phyloP scores from a whole-genome alignment of 345 rosid species.

The Raphanus raphanistrum region DNA sequence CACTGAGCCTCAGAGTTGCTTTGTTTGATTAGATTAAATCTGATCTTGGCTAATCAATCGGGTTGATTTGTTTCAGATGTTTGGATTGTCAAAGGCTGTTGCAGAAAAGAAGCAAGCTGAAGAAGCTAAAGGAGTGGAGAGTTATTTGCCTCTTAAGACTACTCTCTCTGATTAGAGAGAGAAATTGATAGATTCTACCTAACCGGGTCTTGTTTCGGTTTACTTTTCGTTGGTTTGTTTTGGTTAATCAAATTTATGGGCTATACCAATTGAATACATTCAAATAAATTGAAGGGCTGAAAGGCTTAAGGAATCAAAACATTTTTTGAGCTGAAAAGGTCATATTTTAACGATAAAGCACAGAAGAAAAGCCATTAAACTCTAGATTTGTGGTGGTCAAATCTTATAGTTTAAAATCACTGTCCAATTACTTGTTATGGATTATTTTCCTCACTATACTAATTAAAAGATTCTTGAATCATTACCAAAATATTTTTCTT shows the following conservation, averaged over 20 bases:
- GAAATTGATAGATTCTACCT: neutral
- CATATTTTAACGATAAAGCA: too few species aligned
- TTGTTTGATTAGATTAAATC: neutral
- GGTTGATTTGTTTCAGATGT: slow-evolving; percentile 53
- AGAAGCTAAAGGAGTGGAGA: slow-evolving; percentile 60
- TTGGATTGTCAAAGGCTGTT: slow-evolving; percentile 74
- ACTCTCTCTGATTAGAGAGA: slow-evolving; percentile 52
- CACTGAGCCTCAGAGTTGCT: neutral
- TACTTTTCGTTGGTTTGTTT: slow-evolving; percentile 15
- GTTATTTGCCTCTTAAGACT: slow-evolving; percentile 60
- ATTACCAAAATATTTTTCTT: neutral
- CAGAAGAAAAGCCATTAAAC: too few species aligned
- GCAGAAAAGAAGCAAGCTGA: slow-evolving; percentile 60
- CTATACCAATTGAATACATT: neutral
- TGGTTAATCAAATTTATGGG: neutral
- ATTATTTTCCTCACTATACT: too few species aligned
- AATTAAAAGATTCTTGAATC: neutral
- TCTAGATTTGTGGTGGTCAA: neutral
- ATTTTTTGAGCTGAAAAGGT: neutral
- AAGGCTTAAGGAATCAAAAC: neutral
- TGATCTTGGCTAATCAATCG: neutral
- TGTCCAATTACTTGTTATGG: neutral
- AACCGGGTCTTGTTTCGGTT: neutral
- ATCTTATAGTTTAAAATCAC: neutral
- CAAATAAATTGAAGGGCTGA: neutral